Percentiles rank a stretch among this genome's conserved stretches.
phyloP scores from a whole-genome alignment of 2,329 filamentous ascomycete species.

The Graphiopsis chlorocephala region DNA sequence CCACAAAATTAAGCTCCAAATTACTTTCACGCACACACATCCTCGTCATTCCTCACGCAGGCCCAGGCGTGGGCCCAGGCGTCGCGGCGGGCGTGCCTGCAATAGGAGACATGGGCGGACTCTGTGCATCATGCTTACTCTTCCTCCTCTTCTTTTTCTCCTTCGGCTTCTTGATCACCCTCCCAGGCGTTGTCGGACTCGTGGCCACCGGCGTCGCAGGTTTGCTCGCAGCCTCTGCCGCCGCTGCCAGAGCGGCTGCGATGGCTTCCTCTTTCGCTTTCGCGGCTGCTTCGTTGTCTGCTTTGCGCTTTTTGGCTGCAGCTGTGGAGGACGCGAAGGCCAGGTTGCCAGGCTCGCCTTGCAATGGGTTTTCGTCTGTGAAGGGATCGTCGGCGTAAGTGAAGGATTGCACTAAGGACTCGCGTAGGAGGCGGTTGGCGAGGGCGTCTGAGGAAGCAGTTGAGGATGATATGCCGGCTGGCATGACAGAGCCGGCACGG shows the following conservation, averaged over 20 bases:
- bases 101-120: conserved; percentile 11
- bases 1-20: neutral
- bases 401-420: conserved; percentile 34
- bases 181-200: conserved; percentile 17
- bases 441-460: conserved; percentile 17
- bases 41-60: neutral
- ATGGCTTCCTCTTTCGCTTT: conserved; percentile 31
- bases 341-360: conserved; percentile 62
- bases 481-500: conserved; percentile 27
- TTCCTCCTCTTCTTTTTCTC: conserved; percentile 22
- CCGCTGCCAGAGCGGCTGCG: conserved; percentile 30
- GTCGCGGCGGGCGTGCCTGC: conserved; percentile 6
- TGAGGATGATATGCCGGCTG: neutral
- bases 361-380: conserved; percentile 62
- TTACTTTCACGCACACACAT: neutral
- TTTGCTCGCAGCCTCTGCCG: conserved; percentile 18
- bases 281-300: conserved; percentile 33
- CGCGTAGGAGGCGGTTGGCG: conserved; percentile 39
- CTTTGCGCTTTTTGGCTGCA: conserved; percentile 42
- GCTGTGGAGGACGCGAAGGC: conserved; percentile 50
- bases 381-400: conserved; percentile 56
- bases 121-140: conserved; percentile 19
- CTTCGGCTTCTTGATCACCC: conserved; percentile 18
- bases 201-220: conserved; percentile 17
- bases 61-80: neutral